Evolutionary conservation across 768 basidiomycete species (phyloP).

Genomic region (Calocera viscosa): DNA sequence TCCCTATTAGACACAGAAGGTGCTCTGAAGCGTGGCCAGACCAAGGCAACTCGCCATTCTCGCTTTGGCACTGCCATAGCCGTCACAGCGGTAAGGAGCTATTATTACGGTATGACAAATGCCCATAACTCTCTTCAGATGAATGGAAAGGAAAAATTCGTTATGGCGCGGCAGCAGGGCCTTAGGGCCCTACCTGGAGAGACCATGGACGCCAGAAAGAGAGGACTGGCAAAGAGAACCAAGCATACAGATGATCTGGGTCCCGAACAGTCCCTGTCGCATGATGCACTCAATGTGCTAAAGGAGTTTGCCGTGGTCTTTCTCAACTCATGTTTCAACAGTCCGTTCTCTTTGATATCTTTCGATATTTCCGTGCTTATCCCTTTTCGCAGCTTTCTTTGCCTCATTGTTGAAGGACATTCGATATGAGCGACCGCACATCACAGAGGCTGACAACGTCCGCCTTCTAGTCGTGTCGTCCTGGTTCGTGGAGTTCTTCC

Average conservation of each 20-base stretch:
- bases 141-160: constrained; percentile 32
- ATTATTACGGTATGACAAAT: neutral
- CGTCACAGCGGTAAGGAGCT: constrained; percentile 41
- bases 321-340: constrained; percentile 74
- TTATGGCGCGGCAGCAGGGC: constrained; percentile 79
- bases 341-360: constrained; percentile 36
- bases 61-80: constrained; percentile 93
- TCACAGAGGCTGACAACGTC: constrained; percentile 89
- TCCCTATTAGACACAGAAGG: constrained; percentile 70
- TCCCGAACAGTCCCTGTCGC: constrained; percentile 51
- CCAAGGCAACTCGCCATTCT: constrained; percentile 71
- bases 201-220: constrained; percentile 59
- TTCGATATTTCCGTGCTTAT: neutral
- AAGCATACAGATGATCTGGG: constrained; percentile 49
- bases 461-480: constrained; percentile 75
- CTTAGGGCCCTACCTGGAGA: constrained; percentile 53
- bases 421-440: constrained; percentile 76
- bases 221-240: constrained; percentile 39
- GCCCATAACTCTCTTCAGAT: neutral
- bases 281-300: constrained; percentile 33
- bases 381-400: constrained; percentile 57
- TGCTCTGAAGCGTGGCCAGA: constrained; percentile 43
- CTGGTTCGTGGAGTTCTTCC: constrained; percentile 89
- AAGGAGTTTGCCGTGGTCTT: constrained; percentile 61
- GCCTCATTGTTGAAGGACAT: constrained; percentile 81